Evolutionary conservation across 148 eudicot genomes (phyloP), one percentile per base, ranked within the genome.

Genomic region (Drosera capensis): DNA sequence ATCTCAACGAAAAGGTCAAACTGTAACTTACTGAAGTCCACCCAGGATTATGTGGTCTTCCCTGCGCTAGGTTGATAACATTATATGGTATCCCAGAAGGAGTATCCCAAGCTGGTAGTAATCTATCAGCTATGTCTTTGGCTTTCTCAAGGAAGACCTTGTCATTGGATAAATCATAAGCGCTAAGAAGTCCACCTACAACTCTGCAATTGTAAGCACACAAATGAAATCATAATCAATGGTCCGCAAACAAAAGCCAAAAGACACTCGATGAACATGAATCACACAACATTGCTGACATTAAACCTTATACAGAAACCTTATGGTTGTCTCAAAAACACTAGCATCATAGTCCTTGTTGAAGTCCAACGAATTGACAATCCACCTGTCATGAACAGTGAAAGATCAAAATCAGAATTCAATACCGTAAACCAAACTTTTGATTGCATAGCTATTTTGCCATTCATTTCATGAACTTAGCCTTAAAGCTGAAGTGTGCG

Each of bases 301-400:
- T 51, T 78, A 78, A 84, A 84, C 82, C 85, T 78, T 65, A 71
- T 71, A 76, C 64, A 67, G 85, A 71, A 78, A 92, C 99, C 99
- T 92, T 85, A 87, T 87, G 73, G 94, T 87, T 70, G 96, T 87
- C 80, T 87, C 96, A 49, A 87, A 87, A 54, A 87, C 96, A 57
- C 96, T 87, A 34, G 94, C 96, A 43, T 82, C 96, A 62, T 87
- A 87, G 48, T 79, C 76, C 77, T 87, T 87, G 77, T 82, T 87
- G 63, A 87, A 87, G 60, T 87, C 78, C 88, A 87, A 52, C 16
- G 94, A 69, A 64, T 47, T 65, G 45, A 82, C 94, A 35, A 87
- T 82, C 96, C 96, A 87, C 62, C 96, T 87, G 88, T 55, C 66
- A 69, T 2, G 45, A 14, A 31, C 25, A 60, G 55, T 5, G 14